phyloP scores from a whole-genome alignment of 2,329 filamentous ascomycete species.

The Alternaria triticimaculans region DNA sequence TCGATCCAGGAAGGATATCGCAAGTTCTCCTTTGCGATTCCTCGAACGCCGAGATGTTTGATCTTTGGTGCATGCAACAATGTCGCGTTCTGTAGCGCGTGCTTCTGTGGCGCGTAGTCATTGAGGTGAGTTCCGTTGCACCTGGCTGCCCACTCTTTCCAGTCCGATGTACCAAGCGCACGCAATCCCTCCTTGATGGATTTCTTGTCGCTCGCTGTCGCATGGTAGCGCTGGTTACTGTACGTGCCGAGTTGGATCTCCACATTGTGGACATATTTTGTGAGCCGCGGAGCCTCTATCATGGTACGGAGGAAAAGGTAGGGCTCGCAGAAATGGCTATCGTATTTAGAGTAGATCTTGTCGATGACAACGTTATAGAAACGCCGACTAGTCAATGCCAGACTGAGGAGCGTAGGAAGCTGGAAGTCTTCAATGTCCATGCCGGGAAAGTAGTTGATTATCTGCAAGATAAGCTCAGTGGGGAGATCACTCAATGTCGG shows the following conservation, averaged over 20 bases:
- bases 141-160: constrained; percentile 34
- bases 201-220: constrained; percentile 34
- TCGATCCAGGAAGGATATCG: constrained; percentile 28
- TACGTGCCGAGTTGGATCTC: constrained; percentile 19
- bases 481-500: constrained; percentile 32
- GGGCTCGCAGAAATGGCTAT: constrained; percentile 31
- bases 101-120: constrained; percentile 11
- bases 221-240: constrained; percentile 13
- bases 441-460: constrained; percentile 31
- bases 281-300: constrained; percentile 22
- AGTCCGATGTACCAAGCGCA: constrained; percentile 22
- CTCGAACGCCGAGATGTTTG: neutral
- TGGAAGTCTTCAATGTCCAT: constrained; percentile 23
- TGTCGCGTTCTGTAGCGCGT: constrained; percentile 30
- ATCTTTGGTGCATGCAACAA: constrained; percentile 36
- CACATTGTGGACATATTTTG: constrained; percentile 23
- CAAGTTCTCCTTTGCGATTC: neutral
- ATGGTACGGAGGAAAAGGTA: constrained; percentile 39
- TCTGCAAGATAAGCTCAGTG: constrained; percentile 35
- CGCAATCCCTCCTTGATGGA: constrained; percentile 35
- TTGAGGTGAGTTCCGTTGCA: constrained; percentile 22
- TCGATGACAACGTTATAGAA: constrained; percentile 30
- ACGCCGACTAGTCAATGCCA: constrained; percentile 32
- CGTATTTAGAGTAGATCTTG: constrained; percentile 28
- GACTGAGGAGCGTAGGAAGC: constrained; percentile 22